These are phyloP conservation scores for Torulaspora gathmanii DNA, from an alignment of 805 yeast species.

Conservation along the genomic window DNA sequence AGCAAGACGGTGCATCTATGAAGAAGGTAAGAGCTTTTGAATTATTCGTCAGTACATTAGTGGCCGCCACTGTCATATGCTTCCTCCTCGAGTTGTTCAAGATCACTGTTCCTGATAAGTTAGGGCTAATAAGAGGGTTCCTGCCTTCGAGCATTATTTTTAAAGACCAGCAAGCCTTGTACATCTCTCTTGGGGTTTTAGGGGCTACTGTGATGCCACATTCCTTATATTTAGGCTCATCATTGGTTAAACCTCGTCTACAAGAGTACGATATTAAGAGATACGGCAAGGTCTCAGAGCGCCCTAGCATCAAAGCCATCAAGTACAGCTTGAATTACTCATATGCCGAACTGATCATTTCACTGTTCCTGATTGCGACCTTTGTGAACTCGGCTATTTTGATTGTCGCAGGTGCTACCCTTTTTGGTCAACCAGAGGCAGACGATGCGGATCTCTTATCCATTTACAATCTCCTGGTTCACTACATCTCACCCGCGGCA, in stretches of 20 bases:
- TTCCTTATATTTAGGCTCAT: slow-evolving; percentile 77
- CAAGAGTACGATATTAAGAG: slow-evolving; percentile 63
- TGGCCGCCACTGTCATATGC: slow-evolving; percentile 68
- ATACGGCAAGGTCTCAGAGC: slow-evolving; percentile 46
- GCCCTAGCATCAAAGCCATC: slow-evolving; percentile 78
- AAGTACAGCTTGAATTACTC: slow-evolving; percentile 74
- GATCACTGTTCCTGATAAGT: slow-evolving; percentile 49
- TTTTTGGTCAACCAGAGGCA: slow-evolving; percentile 58
- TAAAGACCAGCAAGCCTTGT: slow-evolving; percentile 65
- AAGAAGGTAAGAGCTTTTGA: slow-evolving; percentile 74
- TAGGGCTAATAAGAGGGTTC: slow-evolving; percentile 58
- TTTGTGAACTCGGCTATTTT: slow-evolving; percentile 87
- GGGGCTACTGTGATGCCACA: slow-evolving; percentile 98
- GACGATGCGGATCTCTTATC: slow-evolving; percentile 79
- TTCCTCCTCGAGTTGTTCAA: slow-evolving; percentile 65
- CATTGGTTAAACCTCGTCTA: slow-evolving; percentile 79
- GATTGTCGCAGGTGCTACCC: slow-evolving; percentile 86
- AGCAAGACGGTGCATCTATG: slow-evolving; percentile 70
- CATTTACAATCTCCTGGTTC: slow-evolving; percentile 64
- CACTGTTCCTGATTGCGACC: slow-evolving; percentile 82
- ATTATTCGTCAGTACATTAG: slow-evolving; percentile 64
- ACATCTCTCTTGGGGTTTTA: slow-evolving; percentile 72
- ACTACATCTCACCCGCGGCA: slow-evolving; percentile 76
- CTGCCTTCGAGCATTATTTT: slow-evolving; percentile 59
- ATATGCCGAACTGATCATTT: slow-evolving; percentile 74